Percentiles rank a stretch among this genome's conserved stretches.
Conservation (phyloP, 2,329 filamentous ascomycete species). For the Cercospora janseana region DNA sequence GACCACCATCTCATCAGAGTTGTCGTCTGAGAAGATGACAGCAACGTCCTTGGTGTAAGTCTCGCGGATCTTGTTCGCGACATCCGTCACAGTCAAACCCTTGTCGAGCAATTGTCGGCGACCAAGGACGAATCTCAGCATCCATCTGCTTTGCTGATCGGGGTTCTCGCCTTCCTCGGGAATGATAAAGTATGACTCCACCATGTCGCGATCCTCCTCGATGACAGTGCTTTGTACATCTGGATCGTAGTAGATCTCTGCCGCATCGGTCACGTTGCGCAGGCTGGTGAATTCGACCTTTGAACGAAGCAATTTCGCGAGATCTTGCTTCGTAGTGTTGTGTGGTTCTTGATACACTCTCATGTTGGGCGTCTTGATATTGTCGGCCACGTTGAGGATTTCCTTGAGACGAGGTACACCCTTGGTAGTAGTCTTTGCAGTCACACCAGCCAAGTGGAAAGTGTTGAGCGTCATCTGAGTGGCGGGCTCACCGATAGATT, state of each 20-base stretch:
- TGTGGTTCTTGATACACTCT: constrained; percentile 74
- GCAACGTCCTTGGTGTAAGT: constrained; percentile 82
- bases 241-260: constrained; percentile 97
- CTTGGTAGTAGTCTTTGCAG: constrained; percentile 98
- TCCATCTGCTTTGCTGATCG: constrained; percentile 80
- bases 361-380: constrained; percentile 99
- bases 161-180: constrained; percentile 70
- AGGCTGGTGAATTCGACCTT: constrained; percentile 92
- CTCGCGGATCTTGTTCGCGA: constrained; percentile 84
- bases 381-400: constrained; percentile 94
- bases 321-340: constrained; percentile 65
- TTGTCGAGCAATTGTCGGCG: constrained; percentile 95
- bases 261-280: constrained; percentile 83
- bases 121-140: constrained; percentile 88
- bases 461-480: constrained; percentile 99
- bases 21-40: constrained; percentile 96
- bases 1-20: constrained; percentile 91
- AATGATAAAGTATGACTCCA: constrained; percentile 94
- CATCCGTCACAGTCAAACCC: constrained; percentile 85
- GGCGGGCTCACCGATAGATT: constrained; percentile 97
- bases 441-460: constrained; percentile 99
- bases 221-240: constrained; percentile 84
- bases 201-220: constrained; percentile 83
- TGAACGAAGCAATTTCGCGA: constrained; percentile 81
- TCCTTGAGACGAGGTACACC: constrained; percentile 99